Conservation (phyloP, 2,329 filamentous ascomycete genomes). For the Onygenales sp. region DNA sequence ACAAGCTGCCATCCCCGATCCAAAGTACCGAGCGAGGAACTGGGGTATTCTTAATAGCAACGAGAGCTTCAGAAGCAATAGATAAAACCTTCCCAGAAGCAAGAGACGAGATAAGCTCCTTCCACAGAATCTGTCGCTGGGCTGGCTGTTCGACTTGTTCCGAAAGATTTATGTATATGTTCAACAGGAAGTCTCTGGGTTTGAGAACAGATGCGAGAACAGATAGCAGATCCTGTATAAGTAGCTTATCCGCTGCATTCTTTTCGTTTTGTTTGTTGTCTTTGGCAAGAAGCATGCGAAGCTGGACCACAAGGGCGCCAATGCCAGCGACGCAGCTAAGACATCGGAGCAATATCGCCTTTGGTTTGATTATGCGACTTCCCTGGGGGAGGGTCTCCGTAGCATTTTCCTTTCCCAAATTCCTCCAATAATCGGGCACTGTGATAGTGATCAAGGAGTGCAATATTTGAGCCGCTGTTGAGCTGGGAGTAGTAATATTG, state of each 20-base stretch:
- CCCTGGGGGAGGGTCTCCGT: conserved; percentile 9
- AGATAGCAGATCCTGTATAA: conserved; percentile 27
- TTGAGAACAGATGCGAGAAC: conserved; percentile 33
- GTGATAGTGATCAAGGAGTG: conserved; percentile 65
- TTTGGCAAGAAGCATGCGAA: conserved; percentile 49
- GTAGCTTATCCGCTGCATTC: conserved; percentile 23
- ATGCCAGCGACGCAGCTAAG: conserved; percentile 67
- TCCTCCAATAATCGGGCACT: conserved; percentile 71
- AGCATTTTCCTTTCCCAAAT: conserved; percentile 42
- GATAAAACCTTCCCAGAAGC: conserved; percentile 53
- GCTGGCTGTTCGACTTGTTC: conserved; percentile 28
- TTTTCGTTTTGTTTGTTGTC: conserved; percentile 19
- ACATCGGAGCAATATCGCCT: conserved; percentile 48
- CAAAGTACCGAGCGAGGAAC: conserved; percentile 37
- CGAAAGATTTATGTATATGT: conserved; percentile 38
- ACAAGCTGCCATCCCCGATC: conserved; percentile 56
- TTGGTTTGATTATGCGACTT: conserved; percentile 15
- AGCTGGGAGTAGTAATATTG: conserved; percentile 53
- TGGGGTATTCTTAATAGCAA: conserved; percentile 24
- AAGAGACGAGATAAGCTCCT: conserved; percentile 49
- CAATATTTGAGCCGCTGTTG: conserved; percentile 64
- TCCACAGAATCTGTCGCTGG: conserved; percentile 50
- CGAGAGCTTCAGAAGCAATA: conserved; percentile 45
- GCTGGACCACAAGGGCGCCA: conserved; percentile 63
- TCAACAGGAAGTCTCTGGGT: conserved; percentile 31